These are phyloP conservation scores for Ustilago curta DNA, from an alignment of 1,284 basidiomycete species.

Conservation along the genomic window DNA sequence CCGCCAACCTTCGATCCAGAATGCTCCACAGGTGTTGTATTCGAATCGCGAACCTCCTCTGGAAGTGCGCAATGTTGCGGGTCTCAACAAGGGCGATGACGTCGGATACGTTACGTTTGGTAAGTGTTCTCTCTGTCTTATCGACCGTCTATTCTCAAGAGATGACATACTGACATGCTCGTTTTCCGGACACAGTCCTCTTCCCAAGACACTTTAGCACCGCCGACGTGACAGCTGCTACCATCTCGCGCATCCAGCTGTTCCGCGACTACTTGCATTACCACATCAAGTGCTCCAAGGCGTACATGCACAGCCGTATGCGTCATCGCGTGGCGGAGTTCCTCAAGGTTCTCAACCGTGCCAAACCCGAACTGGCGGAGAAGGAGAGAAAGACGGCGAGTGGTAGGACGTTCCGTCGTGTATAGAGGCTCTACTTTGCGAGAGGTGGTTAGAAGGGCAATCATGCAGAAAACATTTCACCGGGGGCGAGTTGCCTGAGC, in stretches of 20 bases:
- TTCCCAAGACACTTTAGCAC: conserved; percentile 95
- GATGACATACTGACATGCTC: too few relatives aligned
- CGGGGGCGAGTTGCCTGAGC: conserved; percentile 17
- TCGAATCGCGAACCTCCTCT: conserved; percentile 93
- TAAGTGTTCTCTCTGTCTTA: too few relatives aligned
- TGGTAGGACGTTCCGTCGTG: conserved; percentile 64
- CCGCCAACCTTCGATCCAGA: conserved; percentile 90
- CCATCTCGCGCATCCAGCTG: conserved; percentile 94
- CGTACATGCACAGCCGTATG: conserved; percentile 99
- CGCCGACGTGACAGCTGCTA: conserved; percentile 78
- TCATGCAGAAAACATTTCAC: conserved; percentile 19
- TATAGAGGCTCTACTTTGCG: conserved; percentile 11
- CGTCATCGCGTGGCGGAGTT: conserved; percentile 93
- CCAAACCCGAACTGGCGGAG: conserved; percentile 89
- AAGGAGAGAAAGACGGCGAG: conserved; percentile 91
- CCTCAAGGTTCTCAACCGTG: conserved; percentile 95
- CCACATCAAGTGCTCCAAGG: conserved; percentile 98
- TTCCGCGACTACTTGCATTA: conserved; percentile 99
- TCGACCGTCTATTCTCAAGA: too few relatives aligned
- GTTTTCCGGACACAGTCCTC: conserved; percentile 74
- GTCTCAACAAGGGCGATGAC: conserved; percentile 85
- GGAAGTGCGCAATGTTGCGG: conserved; percentile 88
- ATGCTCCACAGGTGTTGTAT: conserved; percentile 98
- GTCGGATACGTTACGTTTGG: conserved; percentile 96
- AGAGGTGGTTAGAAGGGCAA: not conserved